Evolutionary conservation across 169 alveolate species (phyloP).

Genomic region (Cryptosporidium sp.): DNA sequence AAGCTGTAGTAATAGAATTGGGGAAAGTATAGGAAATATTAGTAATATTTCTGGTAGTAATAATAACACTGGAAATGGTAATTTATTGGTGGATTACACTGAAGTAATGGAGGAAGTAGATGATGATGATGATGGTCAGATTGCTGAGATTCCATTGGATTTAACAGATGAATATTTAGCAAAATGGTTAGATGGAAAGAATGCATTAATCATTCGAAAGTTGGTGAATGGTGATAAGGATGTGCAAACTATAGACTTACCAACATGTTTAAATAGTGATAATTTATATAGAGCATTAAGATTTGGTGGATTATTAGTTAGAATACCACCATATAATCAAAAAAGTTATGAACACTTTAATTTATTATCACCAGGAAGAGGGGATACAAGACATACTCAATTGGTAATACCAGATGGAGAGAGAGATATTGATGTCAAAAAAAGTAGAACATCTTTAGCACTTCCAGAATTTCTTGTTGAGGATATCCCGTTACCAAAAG

Average conservation of each 20-base stretch:
- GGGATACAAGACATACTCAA: slow-evolving; percentile 75
- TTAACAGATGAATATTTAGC: slow-evolving; percentile 74
- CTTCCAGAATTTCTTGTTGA: slow-evolving; percentile 69
- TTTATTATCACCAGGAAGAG: slow-evolving; percentile 75
- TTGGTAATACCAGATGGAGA: slow-evolving; percentile 75
- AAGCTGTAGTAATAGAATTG: background rate
- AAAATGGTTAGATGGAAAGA: slow-evolving; percentile 73
- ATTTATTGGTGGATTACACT: background rate
- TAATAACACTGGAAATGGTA: background rate
- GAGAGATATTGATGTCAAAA: slow-evolving; percentile 73
- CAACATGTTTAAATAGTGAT: slow-evolving; percentile 73
- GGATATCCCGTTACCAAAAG: slow-evolving; percentile 72
- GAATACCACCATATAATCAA: slow-evolving; percentile 75
- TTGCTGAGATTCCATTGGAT: slow-evolving; percentile 69
- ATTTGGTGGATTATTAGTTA: slow-evolving; percentile 65
- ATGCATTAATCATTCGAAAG: slow-evolving; percentile 65
- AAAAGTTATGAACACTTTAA: slow-evolving; percentile 71
- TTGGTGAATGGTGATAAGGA: slow-evolving; percentile 71
- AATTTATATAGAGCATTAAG: slow-evolving; percentile 70
- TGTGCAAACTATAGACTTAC: slow-evolving; percentile 72
- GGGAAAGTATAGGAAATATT: background rate
- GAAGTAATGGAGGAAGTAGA: background rate
- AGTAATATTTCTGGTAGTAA: background rate
- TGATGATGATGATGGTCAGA: slow-evolving; percentile 54
- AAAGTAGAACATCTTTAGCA: slow-evolving; percentile 73